Conservation (phyloP, 345 rosid species). For the Populus nigra region DNA sequence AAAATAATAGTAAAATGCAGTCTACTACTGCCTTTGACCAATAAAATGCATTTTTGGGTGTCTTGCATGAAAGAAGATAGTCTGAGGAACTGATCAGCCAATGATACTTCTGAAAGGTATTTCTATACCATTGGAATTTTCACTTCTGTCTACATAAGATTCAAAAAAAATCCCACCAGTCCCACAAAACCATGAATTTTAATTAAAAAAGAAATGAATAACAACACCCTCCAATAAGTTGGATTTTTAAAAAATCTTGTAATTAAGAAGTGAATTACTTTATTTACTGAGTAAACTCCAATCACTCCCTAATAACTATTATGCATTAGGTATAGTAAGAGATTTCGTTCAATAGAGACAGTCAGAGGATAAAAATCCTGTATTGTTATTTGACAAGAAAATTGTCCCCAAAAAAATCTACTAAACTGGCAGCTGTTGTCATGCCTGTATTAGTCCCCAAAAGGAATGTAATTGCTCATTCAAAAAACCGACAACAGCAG, state of each 20-base stretch:
- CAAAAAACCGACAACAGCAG: background rate
- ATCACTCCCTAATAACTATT: background rate
- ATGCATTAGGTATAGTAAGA: background rate
- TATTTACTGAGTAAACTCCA: background rate
- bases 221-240: background rate
- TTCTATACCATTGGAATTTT: background rate
- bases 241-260: background rate
- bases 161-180: background rate
- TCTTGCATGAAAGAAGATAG: background rate
- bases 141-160: too few species aligned
- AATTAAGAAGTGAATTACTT: background rate
- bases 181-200: background rate
- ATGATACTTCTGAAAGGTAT: background rate
- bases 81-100: background rate
- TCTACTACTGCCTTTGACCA: background rate
- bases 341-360: background rate
- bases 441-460: background rate
- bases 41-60: background rate
- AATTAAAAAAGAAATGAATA: background rate
- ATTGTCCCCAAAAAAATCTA: background rate
- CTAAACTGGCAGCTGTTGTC: background rate
- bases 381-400: background rate
- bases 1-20: background rate
- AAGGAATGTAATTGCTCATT: background rate
- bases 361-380: background rate